Evolutionary conservation across 805 yeast genomes (phyloP).

Genomic region (Kuraishia cidri): DNA sequence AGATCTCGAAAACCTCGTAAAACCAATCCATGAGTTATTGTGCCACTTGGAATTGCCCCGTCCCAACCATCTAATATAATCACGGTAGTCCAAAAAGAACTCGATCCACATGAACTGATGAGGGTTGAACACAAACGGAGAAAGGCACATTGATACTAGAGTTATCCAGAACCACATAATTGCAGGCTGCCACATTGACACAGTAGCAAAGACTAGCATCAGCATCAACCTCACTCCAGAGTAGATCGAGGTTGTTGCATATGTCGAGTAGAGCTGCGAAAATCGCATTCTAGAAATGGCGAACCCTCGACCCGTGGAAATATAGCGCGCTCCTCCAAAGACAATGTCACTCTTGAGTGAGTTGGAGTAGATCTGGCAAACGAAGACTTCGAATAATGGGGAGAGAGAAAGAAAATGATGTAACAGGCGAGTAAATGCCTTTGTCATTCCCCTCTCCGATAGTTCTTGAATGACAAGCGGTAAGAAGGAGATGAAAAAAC

Average conservation of each 20-base stretch:
- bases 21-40: conserved; percentile 72
- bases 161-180: conserved; percentile 53
- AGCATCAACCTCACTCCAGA: conserved; percentile 64
- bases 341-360: conserved; percentile 68
- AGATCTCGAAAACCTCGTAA: conserved; percentile 70
- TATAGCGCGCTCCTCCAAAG: conserved; percentile 88
- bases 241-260: conserved; percentile 70
- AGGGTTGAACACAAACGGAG: conserved; percentile 46
- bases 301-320: conserved; percentile 91
- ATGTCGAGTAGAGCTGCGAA: conserved; percentile 62
- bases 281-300: conserved; percentile 80
- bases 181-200: conserved; percentile 77
- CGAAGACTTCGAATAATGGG: conserved; percentile 91
- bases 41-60: conserved; percentile 68
- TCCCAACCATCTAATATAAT: conserved; percentile 61
- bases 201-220: conserved; percentile 65
- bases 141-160: conserved; percentile 30
- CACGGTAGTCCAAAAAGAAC: conserved; percentile 39
- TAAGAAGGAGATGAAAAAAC: conserved; percentile 84
- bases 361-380: conserved; percentile 84
- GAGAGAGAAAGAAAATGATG: conserved; percentile 76
- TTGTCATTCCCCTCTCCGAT: conserved; percentile 76
- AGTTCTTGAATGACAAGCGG: conserved; percentile 85
- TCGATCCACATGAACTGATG: conserved; percentile 40
- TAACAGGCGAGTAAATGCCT: conserved; percentile 61